Base-by-base conservation (phyloP, 345 rosid genomes). In the Salix koriyanagi region DNA sequence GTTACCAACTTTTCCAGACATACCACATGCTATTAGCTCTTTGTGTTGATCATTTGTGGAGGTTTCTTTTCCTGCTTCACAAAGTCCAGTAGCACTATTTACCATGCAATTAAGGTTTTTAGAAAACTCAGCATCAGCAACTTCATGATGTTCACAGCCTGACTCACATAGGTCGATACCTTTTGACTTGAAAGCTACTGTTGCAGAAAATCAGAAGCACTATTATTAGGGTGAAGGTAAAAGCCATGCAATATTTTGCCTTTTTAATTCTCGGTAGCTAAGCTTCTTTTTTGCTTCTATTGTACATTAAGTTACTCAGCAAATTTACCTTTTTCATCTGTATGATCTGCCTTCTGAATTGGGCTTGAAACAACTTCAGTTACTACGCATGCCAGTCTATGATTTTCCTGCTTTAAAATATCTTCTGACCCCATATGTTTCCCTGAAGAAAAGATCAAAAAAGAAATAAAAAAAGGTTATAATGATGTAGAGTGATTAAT, bases 321-420 rank as follows among this genome's bases (percentile, higher is more conserved):
- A 77, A 71, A 71, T 82, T 78, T 84, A 89, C 89, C 89, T 79
- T 23, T 75, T 23, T 82, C 85, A 72, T 77, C 79, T 64, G 76
- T 19, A 69, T 66, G 73, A 70, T 71, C 18, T 71, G 76, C 76
- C 68, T 77, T 84, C 75, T 81, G 73, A 75, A 70, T 67, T 37
- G 26, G 58, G 76, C 76, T 78, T 61, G 87, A 56, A 75, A 64
- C 68, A 79, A 71, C 82, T 70, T 80, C 83, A 46, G 79, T 61
- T 52, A 64, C 76, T 58, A 72, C 79, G 77, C 41, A n/a, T 62
- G 75, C 76, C 58, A 77, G 80, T 76, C 48, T 46, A 54, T 72
- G 80, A 67, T 70, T 56, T 39, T 81, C 88, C 56, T 66, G 80
- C 80, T 79, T 81, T 80, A 76, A 36, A 75, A 77, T 78, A 73